Base-by-base conservation (phyloP, 2,329 filamentous ascomycete species). In the Aspergillus sp. region DNA sequence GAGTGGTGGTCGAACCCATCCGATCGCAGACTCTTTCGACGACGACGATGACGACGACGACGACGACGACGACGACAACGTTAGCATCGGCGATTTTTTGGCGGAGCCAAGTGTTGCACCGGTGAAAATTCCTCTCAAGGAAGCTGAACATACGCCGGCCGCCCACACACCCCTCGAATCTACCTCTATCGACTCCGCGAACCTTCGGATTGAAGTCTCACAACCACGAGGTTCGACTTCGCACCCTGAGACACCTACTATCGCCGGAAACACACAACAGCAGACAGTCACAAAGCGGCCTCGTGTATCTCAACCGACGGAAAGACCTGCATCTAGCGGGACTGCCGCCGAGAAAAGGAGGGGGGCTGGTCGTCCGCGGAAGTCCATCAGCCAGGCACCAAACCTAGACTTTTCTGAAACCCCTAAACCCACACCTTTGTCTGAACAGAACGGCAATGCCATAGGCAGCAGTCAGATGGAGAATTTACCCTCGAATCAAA, bases 11-110 rank as follows among this genome's bases (percentile, higher is more conserved):
- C 70, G 62, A 20, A 64, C 64, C n/a, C 62, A 68, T 16, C 63
- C 67, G 9, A 63, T 74, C 20, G 64, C 70, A 1, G 72, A 76
- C 52, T 74, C 72, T 3, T 73, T 75, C 32, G 72, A 70, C 2
- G 71, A 73, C 26, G 65, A 65, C n/a, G 68, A n/a, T n/a, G n/a
- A 20, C 20, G 20, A 20, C 2, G 20, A 73, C 6, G 71, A 65
- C 20, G 68, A 73, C 7, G 71, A 72, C 47, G 26, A 29, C 26
- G 26, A 29, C 26, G 60, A 59, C n/a, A 59, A 54, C 49, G 64
- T 66, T 24, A 69, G 67, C 56, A 62, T 71, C 10, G 73, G 70
- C 26, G 67, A 69, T 50, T 57, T 70, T 14, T 64, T 71, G n/a
- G 65, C 63, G 22, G 64, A 71, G 22, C 47, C 57, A 10, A 62